Evolutionary conservation across 2,329 filamentous ascomycete species (phyloP), one percentile per base, ranked within the genome.

Genomic region (Colletotrichum spaethianum): DNA sequence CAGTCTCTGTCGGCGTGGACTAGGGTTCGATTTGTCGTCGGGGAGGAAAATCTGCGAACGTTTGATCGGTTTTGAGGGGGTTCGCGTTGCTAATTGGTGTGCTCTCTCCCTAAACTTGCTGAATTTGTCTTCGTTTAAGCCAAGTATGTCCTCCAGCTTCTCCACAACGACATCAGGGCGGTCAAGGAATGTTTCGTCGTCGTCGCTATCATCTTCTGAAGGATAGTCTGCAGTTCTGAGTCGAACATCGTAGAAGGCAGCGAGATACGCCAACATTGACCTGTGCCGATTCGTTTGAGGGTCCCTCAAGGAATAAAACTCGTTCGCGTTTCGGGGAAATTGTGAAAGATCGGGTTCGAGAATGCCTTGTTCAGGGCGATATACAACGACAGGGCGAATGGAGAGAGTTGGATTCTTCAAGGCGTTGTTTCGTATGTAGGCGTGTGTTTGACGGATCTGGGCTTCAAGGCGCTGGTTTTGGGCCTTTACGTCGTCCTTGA

Each of bases 251-350:
- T 66, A 59, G 26, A 66, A 59, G 6, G 38, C n/a, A 42, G 63
- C 23, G 3, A 66, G 63, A 33, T 66, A 66, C 1, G 44, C 53
- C 12, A 66, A 44, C 18, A 66, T 52, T 1, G 40, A 66, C 42
- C 8, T 8, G 33, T 66, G 44, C 9, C 14, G 2, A 26, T 60
- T 8, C 1, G 44, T 38, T 66, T 42, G 14, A 18, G 53, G 53
- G 23, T 66, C 53, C 42, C 53, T 66, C 3, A 66, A 42, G 18
- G 31, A 66, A 31, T 59, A 66, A 59, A 66, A 60, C 18, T 66
- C 9, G 16, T 66, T 33, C 11, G 31, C 33, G 14, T 66, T 66
- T 52, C 8, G 14, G 38, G 53, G 63, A 59, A 66, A 59, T n/a
- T 4, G n/a, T 50, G n/a, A 33, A 18, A 33, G 33, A 11, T 66